Evolutionary conservation across 2,329 filamentous ascomycete genomes (phyloP), one percentile per base, ranked within the genome.

Genomic region (Knufia petricola): DNA sequence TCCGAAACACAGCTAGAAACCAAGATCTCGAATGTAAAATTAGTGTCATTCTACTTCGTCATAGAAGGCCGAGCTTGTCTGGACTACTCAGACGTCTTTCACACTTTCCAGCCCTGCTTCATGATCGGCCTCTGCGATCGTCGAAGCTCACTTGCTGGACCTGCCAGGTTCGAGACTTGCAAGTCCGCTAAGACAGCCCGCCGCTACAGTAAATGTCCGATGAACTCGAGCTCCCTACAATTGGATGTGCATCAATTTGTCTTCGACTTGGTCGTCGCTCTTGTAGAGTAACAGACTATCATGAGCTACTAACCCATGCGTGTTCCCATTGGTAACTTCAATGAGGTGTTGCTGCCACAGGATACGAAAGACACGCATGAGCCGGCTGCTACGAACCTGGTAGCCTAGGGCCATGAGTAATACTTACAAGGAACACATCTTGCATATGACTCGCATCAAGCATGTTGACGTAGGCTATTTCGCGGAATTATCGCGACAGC

Each of bases 81-180:
- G 13, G 21, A 24, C 19, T 26, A 15, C 24, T 42, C 21, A 26
- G 21, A 28, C 12, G 28, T 23, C 39, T 42, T 23, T 15, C n/a
- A 8, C 20, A 42, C 9, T n/a, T 42, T 12, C 12, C 39, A 42
- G 39, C 39, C 39, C 28, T 42, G n/a, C n/a, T n/a, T 42, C 10
- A 26, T 21, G n/a, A 8, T 12, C 23, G 8, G 21, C 7, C 28
- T 8, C n/a, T 26, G 24, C n/a, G 28, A 42, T 24, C 13, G 20
- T 42, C 13, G 17, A 42, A 42, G 20, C 19, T 42, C 21, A 42
- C 39, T 42, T 26, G 39, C 39, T 42, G 21, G 8, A 9, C 9
- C 19, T 36, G 6, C 19, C 39, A 26, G 17, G 6, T 42, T 24
- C 19, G 8, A 28, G 23, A 26, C 39, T 28, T 4, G 17, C 13